phyloP scores from a whole-genome alignment of 2,329 filamentous ascomycete genomes.

The Penicillium hordei region DNA sequence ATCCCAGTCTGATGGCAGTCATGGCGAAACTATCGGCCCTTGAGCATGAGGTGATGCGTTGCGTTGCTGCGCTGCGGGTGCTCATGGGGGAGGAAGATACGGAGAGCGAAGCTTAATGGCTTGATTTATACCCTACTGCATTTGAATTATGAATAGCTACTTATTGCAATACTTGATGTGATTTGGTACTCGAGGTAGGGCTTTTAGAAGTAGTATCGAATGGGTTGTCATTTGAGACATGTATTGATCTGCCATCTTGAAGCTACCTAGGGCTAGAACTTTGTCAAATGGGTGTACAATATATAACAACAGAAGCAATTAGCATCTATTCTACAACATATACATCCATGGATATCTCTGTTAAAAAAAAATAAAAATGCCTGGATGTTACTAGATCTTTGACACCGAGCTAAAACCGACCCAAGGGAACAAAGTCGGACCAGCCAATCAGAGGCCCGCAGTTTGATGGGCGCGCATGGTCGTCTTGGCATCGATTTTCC shows the following conservation, averaged over 20 bases:
- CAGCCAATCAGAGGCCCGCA: slow-evolving; percentile 30
- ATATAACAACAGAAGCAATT: no score
- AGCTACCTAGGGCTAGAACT: no score
- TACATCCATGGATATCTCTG: neutral
- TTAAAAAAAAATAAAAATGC: no score
- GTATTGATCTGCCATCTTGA: neutral
- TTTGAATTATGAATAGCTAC: neutral
- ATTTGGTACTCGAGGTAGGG: neutral
- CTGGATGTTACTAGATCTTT: neutral
- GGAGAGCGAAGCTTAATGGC: slow-evolving; percentile 34
- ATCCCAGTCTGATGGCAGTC: slow-evolving; percentile 79
- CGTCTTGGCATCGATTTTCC: slow-evolving; percentile 34
- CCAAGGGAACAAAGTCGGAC: neutral
- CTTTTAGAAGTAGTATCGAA: neutral
- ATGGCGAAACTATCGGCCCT: slow-evolving; percentile 80
- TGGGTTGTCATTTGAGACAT: neutral
- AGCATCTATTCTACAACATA: neutral
- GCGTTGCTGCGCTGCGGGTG: slow-evolving; percentile 69
- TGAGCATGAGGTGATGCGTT: slow-evolving; percentile 68
- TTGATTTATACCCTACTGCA: slow-evolving; percentile 3
- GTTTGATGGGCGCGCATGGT: slow-evolving; percentile 26
- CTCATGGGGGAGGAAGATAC: slow-evolving; percentile 69
- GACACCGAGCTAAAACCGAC: neutral
- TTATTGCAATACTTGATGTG: neutral
- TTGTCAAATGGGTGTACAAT: neutral